Evolutionary conservation across 2,329 filamentous ascomycete genomes (phyloP).

Genomic region (Penicillium paneum): DNA sequence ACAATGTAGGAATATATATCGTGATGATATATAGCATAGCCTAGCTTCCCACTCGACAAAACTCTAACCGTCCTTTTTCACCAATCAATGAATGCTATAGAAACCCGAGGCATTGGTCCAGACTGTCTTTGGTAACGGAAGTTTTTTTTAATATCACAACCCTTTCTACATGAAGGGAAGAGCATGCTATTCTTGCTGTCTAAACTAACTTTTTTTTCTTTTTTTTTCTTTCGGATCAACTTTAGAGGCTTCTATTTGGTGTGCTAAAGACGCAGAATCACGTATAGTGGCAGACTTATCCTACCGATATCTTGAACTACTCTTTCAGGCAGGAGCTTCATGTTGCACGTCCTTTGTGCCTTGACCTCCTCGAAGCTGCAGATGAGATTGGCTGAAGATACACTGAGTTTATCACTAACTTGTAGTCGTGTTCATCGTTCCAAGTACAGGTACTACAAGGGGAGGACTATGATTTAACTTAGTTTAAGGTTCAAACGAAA

Average conservation of each 20-base stretch:
- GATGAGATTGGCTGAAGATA: conserved; percentile 8
- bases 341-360: conserved; percentile 1
- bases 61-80: background rate
- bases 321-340: conserved; percentile 3
- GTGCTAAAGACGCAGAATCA: background rate
- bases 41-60: background rate
- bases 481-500: background rate
- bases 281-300: background rate
- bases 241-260: background rate
- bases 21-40: background rate
- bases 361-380: conserved; percentile 1
- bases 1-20: background rate
- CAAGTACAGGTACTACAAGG: background rate
- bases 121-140: background rate
- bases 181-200: background rate
- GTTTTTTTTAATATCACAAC: background rate
- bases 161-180: background rate
- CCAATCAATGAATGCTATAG: background rate
- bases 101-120: background rate
- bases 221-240: background rate
- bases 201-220: background rate
- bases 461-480: background rate
- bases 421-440: background rate
- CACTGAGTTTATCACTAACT: background rate
- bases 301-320: background rate